Base-by-base conservation (phyloP, 495 filamentous ascomycete genomes). In the Entonaema liquescens region DNA sequence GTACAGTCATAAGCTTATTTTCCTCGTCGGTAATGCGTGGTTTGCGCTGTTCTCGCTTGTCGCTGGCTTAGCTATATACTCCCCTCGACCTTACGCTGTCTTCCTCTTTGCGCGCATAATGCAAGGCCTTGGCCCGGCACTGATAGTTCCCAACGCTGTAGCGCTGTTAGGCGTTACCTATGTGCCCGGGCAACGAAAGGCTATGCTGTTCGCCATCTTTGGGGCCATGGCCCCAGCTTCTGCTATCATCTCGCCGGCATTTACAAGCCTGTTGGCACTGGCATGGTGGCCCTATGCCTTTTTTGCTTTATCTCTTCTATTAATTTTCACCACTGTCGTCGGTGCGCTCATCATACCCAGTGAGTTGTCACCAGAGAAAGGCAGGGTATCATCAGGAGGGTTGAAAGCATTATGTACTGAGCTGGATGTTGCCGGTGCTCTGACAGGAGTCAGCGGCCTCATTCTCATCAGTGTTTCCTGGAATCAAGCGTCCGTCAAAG, bases 281-380 rank as follows among this genome's bases (percentile, higher is more conserved):
- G 82, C 81, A 6, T 88, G 85, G 83, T 93, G 90, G 91, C 86
- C 85, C 1, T 93, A 91, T 88, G 82, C 85, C 0, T 92, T 86
- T 70, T 82, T 87, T 62, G 82, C 82, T 2, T 84, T 91, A 44
- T 80, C 81, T 33, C 83, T 88, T 62, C 75, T 84, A 13, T 82
- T 82, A 23, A 36, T 82, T 3, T 58, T 80, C 12, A 77, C 81
- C 28, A 81, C 86, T 2, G 40, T 83, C 8, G 69, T 82, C 5
- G 84, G 81, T 1, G 73, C 79, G 12, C 63, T 83, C 11, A 74
- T 84, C 6, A 82, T 91, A 49, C 90, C 90, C 76, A 33, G 87
- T 52, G 88, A 88, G 5, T 74, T 81, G 3, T 80, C 79, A 47
- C 60, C 79, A 33, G 65, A 54, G 15, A 65, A 7, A 76, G 36